A percentile compares a stretch with the other conserved stretches of the same genome.
These are phyloP conservation scores for Globisporangium sylvaticum DNA, from an alignment of 352 stramenopile species.

Conservation along the genomic window DNA sequence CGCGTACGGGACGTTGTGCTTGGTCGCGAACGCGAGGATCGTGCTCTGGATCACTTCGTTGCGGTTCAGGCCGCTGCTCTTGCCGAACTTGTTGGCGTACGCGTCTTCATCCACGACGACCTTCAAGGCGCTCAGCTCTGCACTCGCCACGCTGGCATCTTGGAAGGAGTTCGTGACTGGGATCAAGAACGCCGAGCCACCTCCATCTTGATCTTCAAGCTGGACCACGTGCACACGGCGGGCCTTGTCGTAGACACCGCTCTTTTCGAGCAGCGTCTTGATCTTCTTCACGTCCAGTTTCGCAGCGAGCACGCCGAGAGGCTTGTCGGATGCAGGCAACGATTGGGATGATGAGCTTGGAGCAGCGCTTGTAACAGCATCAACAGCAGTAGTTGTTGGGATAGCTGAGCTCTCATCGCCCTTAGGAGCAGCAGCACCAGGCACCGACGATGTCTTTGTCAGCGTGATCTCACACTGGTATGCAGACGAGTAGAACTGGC, in stretches of 20 bases:
- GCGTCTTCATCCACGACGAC: slow-evolving; percentile 52
- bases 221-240: slow-evolving; percentile 58
- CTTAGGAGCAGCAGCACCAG: not conserved
- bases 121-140: slow-evolving; percentile 31
- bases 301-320: slow-evolving; percentile 42
- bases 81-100: slow-evolving; percentile 77
- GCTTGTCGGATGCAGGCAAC: not conserved
- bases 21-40: slow-evolving; percentile 47
- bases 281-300: slow-evolving; percentile 72
- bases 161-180: slow-evolving; percentile 47
- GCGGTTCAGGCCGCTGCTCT: slow-evolving; percentile 60
- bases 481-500: slow-evolving; percentile 67
- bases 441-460: not conserved
- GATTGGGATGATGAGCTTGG: not conserved
- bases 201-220: slow-evolving; percentile 11
- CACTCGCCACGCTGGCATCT: no score
- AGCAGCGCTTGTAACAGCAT: not conserved
- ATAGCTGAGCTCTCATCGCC: not conserved
- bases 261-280: slow-evolving; percentile 72
- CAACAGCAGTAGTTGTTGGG: not conserved
- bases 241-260: slow-evolving; percentile 72
- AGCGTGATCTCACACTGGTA: slow-evolving; percentile 56
- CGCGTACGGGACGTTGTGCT: slow-evolving; percentile 33
- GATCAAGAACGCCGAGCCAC: slow-evolving; percentile 43
- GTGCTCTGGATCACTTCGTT: slow-evolving; percentile 68